Evolutionary conservation across 352 stramenopile genomes (phyloP).

Genomic region (Phytophthora fragariae): DNA sequence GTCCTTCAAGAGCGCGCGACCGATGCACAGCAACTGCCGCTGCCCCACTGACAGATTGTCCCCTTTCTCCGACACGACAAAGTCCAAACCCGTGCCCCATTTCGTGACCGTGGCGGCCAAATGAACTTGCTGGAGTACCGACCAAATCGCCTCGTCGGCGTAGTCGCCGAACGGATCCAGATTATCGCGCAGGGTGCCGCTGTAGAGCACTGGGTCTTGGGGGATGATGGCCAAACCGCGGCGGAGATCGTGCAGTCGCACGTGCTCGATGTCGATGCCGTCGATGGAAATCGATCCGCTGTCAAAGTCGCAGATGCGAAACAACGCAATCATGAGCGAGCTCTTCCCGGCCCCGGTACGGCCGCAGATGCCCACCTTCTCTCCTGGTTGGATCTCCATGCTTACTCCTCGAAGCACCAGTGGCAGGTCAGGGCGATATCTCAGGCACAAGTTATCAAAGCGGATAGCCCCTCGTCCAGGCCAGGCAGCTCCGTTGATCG

Average conservation of each 20-base stretch:
- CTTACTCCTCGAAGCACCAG: constrained; percentile 49
- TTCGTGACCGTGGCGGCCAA: constrained; percentile 74
- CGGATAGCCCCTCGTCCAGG: constrained; percentile 37
- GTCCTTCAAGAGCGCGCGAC: constrained; percentile 90
- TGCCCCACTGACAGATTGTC: constrained; percentile 53
- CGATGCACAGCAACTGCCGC: constrained; percentile 95
- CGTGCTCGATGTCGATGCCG: constrained; percentile 69
- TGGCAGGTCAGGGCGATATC: constrained; percentile 41
- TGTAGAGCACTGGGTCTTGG: constrained; percentile 93
- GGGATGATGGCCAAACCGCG: constrained; percentile 63
- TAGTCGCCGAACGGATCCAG: constrained; percentile 91
- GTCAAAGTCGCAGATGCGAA: constrained; percentile 52
- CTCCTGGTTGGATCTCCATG: constrained; percentile 41
- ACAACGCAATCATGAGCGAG: constrained; percentile 35
- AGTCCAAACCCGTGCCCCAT: constrained; percentile 70
- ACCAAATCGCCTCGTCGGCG: constrained; percentile 69
- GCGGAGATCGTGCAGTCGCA: constrained; percentile 54
- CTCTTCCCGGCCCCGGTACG: constrained; percentile 34
- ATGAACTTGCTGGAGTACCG: constrained; percentile 67
- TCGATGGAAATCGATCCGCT: constrained; percentile 88
- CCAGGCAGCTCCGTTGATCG: constrained; percentile 32
- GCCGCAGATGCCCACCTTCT: constrained; percentile 34
- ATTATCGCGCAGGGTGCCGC: constrained; percentile 90
- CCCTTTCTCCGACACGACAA: constrained; percentile 87
- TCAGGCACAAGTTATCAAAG: constrained; percentile 41